A percentile compares a stretch with the other conserved stretches of the same genome.
These are phyloP conservation scores for Stevia rebaudiana DNA, from an alignment of 140 eudicot species.

Conservation along the genomic window DNA sequence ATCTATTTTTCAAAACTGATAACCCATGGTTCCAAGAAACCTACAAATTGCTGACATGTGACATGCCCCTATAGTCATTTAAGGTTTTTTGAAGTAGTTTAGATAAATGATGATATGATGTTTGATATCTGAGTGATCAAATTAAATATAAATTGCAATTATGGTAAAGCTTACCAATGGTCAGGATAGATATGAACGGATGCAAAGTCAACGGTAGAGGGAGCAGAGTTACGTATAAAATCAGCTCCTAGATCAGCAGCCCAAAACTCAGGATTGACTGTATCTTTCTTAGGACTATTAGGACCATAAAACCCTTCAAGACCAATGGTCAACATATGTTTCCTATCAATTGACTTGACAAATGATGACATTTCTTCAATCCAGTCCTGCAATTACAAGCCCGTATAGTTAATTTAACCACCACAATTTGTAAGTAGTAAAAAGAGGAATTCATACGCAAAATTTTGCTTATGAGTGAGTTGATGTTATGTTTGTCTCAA, in stretches of 20 bases:
- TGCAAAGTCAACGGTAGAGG: constrained; percentile 79
- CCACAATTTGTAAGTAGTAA: too few species aligned
- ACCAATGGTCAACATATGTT: constrained; percentile 75
- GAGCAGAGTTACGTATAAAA: constrained; percentile 78
- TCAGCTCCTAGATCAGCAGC: constrained; percentile 80
- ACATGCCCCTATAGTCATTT: too few species aligned
- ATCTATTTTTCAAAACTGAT: too few species aligned
- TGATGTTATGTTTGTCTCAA: neutral
- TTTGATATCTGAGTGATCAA: too few species aligned
- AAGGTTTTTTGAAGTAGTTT: too few species aligned
- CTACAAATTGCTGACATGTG: constrained; percentile 22
- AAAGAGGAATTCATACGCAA: constrained; percentile 46
- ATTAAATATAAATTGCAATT: too few species aligned
- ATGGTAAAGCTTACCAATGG: constrained; percentile 55
- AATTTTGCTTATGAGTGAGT: neutral
- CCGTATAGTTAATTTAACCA: constrained; percentile 14
- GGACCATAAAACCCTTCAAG: constrained; percentile 92
- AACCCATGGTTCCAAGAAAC: constrained; percentile 29
- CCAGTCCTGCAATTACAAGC: constrained; percentile 67
- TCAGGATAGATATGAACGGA: constrained; percentile 91
- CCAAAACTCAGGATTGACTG: constrained; percentile 71
- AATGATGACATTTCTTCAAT: constrained; percentile 83
- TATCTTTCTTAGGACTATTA: constrained; percentile 56
- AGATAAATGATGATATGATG: too few species aligned
- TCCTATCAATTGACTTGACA: constrained; percentile 63